phyloP scores from a whole-genome alignment of 2,329 filamentous ascomycete genomes.

The Fragosphaeria purpurea region DNA sequence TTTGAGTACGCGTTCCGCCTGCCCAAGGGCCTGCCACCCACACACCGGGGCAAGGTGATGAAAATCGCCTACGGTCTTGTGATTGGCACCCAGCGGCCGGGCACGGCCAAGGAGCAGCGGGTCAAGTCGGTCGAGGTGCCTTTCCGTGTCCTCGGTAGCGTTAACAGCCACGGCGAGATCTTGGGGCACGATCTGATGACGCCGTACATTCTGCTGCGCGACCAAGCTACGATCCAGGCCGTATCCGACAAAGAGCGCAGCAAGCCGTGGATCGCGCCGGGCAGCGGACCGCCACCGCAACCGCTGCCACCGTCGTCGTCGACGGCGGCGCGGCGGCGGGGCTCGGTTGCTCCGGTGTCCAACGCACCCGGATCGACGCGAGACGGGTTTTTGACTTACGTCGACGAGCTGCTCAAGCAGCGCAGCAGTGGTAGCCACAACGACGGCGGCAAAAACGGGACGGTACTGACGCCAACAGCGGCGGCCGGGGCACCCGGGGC shows the following conservation, averaged over 20 bases:
- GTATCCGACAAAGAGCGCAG: slow-evolving; percentile 22
- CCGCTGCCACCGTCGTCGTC: slow-evolving; percentile 8
- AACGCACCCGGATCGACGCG: slow-evolving; percentile 30
- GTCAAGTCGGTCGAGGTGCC: slow-evolving; percentile 87
- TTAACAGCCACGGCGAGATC: slow-evolving; percentile 79
- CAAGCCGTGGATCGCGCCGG: slow-evolving; percentile 5
- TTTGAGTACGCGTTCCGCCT: slow-evolving; percentile 82
- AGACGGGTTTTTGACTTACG: slow-evolving; percentile 65
- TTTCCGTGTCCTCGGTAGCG: slow-evolving; percentile 85
- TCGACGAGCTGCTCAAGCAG: slow-evolving; percentile 58
- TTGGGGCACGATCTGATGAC: slow-evolving; percentile 90
- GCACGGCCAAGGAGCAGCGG: slow-evolving; percentile 61
- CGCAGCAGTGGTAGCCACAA: slow-evolving; percentile 39
- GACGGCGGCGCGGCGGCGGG: slow-evolving; percentile 7
- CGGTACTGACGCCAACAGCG: slow-evolving; percentile 12
- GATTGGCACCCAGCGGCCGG: slow-evolving; percentile 81
- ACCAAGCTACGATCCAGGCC: slow-evolving; percentile 59
- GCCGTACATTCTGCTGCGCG: slow-evolving; percentile 80
- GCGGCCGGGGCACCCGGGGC: slow-evolving; percentile 25
- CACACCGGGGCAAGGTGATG: slow-evolving; percentile 82
- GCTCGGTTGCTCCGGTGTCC: slow-evolving; percentile 8
- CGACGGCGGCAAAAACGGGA: slow-evolving; percentile 21
- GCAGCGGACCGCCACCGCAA: slow-evolving; percentile 7
- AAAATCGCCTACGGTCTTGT: slow-evolving; percentile 88
- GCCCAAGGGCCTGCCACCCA: slow-evolving; percentile 82